Conservation (phyloP, 805 yeast species). For the Diddensiella santjacobensis region DNA sequence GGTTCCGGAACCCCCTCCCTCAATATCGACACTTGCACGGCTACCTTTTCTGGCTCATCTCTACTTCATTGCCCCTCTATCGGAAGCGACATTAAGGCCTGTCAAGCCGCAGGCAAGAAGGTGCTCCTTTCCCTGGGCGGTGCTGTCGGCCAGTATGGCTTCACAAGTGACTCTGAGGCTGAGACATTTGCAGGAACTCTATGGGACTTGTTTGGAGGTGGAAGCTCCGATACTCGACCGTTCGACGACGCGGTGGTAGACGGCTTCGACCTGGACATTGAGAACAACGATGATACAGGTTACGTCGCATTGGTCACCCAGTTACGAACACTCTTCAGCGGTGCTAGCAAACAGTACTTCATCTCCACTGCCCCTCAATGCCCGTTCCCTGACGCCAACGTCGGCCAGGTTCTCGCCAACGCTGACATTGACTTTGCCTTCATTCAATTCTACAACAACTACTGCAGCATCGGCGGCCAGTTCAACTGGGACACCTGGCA, state of each 20-base stretch:
- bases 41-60: constrained; percentile 35
- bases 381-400: constrained; percentile 71
- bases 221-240: constrained; percentile 41
- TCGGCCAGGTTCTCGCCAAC: constrained; percentile 62
- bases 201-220: constrained; percentile 55
- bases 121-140: constrained; percentile 79
- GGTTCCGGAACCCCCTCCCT: constrained; percentile 36
- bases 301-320: constrained; percentile 57
- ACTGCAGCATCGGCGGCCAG: constrained; percentile 44
- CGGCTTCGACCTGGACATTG: constrained; percentile 79
- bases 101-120: constrained; percentile 77
- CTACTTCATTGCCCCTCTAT: constrained; percentile 45
- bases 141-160: constrained; percentile 56
- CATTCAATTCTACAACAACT: constrained; percentile 86
- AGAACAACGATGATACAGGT: constrained; percentile 57
- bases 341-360: constrained; percentile 58
- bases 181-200: constrained; percentile 50
- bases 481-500: constrained; percentile 79
- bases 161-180: constrained; percentile 50
- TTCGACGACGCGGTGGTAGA: constrained; percentile 76
- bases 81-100: constrained; percentile 63
- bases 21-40: constrained; percentile 16
- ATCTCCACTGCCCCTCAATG: constrained; percentile 93
- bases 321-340: constrained; percentile 43
- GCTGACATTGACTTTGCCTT: constrained; percentile 76